Percentiles rank a stretch among this genome's conserved stretches.
These are phyloP conservation scores for Sclerotinia nivalis DNA, from an alignment of 2,329 filamentous ascomycete species.

Conservation along the genomic window DNA sequence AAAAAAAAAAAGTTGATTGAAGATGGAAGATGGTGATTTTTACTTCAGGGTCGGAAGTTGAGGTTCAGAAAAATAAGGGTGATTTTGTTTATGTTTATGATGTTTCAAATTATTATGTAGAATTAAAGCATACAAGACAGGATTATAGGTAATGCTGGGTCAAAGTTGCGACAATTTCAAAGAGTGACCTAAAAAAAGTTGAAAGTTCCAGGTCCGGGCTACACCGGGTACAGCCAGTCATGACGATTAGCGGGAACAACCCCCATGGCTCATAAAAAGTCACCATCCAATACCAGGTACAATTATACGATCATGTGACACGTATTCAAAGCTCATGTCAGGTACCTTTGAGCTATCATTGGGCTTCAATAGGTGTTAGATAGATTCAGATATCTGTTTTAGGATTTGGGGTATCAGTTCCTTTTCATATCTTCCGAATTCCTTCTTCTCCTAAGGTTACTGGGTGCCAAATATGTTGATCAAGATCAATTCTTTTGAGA, in stretches of 20 bases:
- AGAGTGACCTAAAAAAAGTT: not conserved
- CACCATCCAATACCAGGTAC: not conserved
- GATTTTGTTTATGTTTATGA: not conserved
- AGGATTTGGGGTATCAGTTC: not conserved
- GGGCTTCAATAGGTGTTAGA: not conserved
- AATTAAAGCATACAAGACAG: not conserved
- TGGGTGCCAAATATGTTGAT: not conserved
- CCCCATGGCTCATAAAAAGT: conserved; percentile 1
- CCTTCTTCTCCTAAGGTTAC: not conserved
- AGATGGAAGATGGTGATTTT: not conserved
- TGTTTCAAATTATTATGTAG: conserved; percentile 2
- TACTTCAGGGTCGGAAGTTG: not conserved
- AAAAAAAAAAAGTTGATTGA: not conserved
- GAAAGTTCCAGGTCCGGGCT: conserved; percentile 9
- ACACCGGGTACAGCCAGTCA: not conserved
- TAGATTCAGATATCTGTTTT: not conserved
- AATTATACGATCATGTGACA: conserved; percentile 6
- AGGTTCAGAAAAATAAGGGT: not conserved
- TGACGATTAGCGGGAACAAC: conserved; percentile 10
- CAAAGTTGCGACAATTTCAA: not conserved
- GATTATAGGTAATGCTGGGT: not conserved
- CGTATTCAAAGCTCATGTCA: not conserved
- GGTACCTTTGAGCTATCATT: conserved; percentile 14
- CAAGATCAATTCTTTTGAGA: not conserved
- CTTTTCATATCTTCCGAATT: not conserved